Conservation (phyloP, 495 filamentous ascomycete genomes). For the Ascobolus immersus region DNA sequence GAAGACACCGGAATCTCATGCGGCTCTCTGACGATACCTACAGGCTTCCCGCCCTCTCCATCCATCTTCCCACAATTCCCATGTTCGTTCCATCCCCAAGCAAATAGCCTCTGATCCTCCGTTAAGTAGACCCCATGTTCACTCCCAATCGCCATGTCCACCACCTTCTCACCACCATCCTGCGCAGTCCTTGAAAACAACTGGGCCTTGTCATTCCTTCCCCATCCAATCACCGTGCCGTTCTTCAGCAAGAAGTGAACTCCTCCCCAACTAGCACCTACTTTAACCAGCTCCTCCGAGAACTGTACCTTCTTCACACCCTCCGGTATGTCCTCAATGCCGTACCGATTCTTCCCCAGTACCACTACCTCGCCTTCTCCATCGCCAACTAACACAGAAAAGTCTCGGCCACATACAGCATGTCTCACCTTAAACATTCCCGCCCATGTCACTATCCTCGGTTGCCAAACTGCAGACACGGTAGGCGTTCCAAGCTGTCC, state of each 20-base stretch:
- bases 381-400: conserved; percentile 29
- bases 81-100: conserved; percentile 94
- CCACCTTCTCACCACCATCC: conserved; percentile 22
- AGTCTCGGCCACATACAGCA: conserved; percentile 57
- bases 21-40: conserved; percentile 29
- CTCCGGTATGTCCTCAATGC: too few species aligned
- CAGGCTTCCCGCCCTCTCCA: conserved; percentile 32
- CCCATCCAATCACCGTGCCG: conserved; percentile 37
- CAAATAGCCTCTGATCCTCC: conserved; percentile 24
- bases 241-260: conserved; percentile 39
- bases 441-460: too few species aligned
- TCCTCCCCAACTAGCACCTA: conserved; percentile 39
- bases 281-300: too few species aligned
- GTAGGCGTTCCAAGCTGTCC: conserved; percentile 64
- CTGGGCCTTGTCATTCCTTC: conserved; percentile 62
- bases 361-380: conserved; percentile 37
- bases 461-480: too few species aligned
- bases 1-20: conserved; percentile 5
- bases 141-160: conserved; percentile 51
- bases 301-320: too few species aligned
- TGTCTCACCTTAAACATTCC: conserved; percentile 30
- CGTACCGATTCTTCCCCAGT: too few species aligned
- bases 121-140: conserved; percentile 58
- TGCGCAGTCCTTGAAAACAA: too few species aligned
- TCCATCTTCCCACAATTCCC: conserved; percentile 65